A percentile compares a stretch with the other conserved stretches of the same genome.
Conservation (phyloP, 1,139 yeast genomes). For the Lodderomyces oxycetoniae region DNA sequence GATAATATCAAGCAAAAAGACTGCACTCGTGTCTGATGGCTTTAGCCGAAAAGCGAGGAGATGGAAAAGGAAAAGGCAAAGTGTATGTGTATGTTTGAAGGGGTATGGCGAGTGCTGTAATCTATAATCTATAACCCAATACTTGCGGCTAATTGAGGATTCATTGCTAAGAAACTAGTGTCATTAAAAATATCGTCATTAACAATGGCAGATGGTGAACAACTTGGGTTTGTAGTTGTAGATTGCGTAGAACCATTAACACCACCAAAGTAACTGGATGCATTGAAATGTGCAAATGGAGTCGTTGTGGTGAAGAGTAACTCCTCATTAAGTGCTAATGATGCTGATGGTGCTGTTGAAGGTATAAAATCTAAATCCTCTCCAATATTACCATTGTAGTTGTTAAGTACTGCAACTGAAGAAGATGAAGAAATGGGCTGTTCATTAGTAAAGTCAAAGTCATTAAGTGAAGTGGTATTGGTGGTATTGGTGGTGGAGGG, state of each 20-base stretch:
- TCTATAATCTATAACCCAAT: conserved; percentile 9
- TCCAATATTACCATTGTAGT: too few species aligned
- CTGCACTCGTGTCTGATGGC: too few species aligned
- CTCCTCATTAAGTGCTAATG: too few species aligned
- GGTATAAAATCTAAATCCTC: too few species aligned
- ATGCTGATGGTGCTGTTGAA: too few species aligned
- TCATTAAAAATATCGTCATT: conserved; percentile 6
- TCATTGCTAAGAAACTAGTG: conserved; percentile 3
- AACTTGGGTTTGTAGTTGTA: background rate
- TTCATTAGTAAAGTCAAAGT: too few species aligned
- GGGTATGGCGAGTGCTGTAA: too few species aligned
- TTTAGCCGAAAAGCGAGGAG: background rate
- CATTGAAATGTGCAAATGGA: conserved; percentile 2
- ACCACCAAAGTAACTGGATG: conserved; percentile 4
- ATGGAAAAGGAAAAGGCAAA: too few species aligned
- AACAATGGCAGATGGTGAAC: background rate
- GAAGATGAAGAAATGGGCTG: too few species aligned
- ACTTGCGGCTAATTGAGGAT: conserved; percentile 9
- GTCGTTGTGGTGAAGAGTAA: conserved; percentile 5
- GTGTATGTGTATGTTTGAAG: background rate
- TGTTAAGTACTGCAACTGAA: too few species aligned
- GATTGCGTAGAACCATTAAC: conserved; percentile 1
- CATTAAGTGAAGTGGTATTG: too few species aligned
- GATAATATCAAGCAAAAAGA: too few species aligned
- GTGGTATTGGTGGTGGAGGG: conserved; percentile 5